Percentiles rank a stretch among this genome's conserved stretches.
Conservation (phyloP, 2,329 filamentous ascomycete genomes). For the Emergomyces orientalis region DNA sequence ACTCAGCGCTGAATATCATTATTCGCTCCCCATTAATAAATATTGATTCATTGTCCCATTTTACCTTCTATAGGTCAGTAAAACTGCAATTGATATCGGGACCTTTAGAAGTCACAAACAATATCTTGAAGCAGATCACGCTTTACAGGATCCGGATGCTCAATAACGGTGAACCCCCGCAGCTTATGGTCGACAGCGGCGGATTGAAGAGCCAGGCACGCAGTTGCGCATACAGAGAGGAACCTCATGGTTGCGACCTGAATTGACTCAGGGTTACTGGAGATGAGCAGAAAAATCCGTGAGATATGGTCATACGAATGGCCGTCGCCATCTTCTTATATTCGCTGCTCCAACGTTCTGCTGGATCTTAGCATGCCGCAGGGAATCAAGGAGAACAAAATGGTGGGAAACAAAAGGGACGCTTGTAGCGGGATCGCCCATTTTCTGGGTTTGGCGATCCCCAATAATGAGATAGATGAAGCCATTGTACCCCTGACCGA, state of each 20-base stretch:
- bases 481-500: background rate
- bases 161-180: constrained; percentile 39
- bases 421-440: background rate
- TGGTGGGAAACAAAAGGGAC: background rate
- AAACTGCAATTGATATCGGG: background rate
- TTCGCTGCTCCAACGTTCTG: background rate
- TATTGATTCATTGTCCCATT: constrained; percentile 64
- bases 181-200: constrained; percentile 42
- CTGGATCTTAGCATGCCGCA: background rate
- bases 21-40: constrained; percentile 61
- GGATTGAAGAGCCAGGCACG: constrained; percentile 37
- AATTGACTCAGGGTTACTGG: background rate
- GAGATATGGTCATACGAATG: too few relatives aligned
- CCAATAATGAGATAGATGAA: background rate
- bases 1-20: constrained; percentile 63
- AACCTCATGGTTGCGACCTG: constrained; percentile 29
- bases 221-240: constrained; percentile 23
- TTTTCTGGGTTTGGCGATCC: background rate
- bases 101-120: constrained; percentile 30
- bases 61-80: constrained; percentile 37
- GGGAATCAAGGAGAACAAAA: background rate
- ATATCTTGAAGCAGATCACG: constrained; percentile 47
- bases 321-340: background rate
- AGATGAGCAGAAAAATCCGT: background rate
- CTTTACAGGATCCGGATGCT: constrained; percentile 32